phyloP scores from a whole-genome alignment of 2,329 filamentous ascomycete species.

The Neopestalotiopsis sp. region DNA sequence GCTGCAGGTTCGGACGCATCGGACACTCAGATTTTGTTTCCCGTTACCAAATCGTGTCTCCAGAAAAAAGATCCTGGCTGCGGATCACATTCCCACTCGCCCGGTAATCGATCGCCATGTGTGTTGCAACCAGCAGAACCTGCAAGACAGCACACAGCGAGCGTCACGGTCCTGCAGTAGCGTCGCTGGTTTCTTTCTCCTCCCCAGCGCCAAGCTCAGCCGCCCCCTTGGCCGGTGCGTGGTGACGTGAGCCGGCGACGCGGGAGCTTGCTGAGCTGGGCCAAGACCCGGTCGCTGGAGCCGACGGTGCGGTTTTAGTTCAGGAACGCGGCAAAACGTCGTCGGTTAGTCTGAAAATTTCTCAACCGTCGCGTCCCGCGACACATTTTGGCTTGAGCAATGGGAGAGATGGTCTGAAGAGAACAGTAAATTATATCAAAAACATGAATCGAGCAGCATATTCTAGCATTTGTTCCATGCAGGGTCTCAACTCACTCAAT shows the following conservation, averaged over 20 bases:
- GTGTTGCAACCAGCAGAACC: not conserved
- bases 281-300: not conserved
- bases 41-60: not conserved
- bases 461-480: not conserved
- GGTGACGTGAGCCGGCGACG: not conserved
- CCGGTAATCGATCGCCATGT: not conserved
- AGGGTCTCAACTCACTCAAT: not conserved
- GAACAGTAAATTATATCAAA: not conserved
- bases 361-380: constrained; percentile 1
- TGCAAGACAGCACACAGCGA: not conserved
- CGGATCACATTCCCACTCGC: not conserved
- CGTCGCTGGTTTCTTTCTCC: not conserved
- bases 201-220: not conserved
- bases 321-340: not conserved
- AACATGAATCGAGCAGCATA: not conserved
- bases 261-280: not conserved
- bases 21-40: not conserved
- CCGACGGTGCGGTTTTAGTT: not conserved
- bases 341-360: not conserved
- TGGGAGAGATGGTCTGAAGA: not conserved
- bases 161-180: constrained; percentile 6
- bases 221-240: not conserved
- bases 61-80: not conserved
- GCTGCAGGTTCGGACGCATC: not conserved
- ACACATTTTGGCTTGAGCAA: not conserved